Base-by-base conservation (phyloP, 352 stramenopile species). In the Phytophthora litchii region DNA sequence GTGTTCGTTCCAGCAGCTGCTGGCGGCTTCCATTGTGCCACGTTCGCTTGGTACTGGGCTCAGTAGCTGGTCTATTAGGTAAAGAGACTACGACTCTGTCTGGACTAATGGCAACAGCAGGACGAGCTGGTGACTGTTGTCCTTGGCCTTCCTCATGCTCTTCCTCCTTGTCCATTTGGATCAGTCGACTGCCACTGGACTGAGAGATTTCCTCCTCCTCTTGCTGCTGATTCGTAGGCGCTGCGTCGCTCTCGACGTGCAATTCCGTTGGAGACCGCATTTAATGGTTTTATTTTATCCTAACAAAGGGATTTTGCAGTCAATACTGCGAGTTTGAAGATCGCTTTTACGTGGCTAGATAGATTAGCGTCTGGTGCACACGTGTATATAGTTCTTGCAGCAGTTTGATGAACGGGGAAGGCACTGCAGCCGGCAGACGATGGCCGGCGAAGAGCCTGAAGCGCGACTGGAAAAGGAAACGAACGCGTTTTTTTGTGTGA, bases 391-490 rank as follows among this genome's bases (percentile, higher is more conserved):
- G 3, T 12, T 41, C 9, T 12, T 35, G 14, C 2, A 29, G 34
- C 10, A 4, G 0, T 13, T 16, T 1, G 46, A 42, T 3, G 21
- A 19, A 20, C 32, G 32, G 11, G n/a, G n/a, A 2, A n/a, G 35
- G 12, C 21, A 46, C 53, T 56, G 36, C 11, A 44, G 36, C 12
- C 25, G 34, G 37, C 25, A 34, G 19, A 8, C 36, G 11, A 42
- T n/a, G 25, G 17, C 38, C 19, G 44, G 12, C 44, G 19, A 40
- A 20, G 23, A 19, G 29, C n/a, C 23, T 31, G 17, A 54, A 40
- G 34, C 52, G 60, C 54, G 34, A 44, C 48, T 44, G 40, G 3
- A 32, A 56, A 57, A 48, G 63, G 54, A 66, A 73, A 70, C 65
- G 37, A 58, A 59, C 60, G 32, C 36, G 38, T 7, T 34, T 56